Conservation (phyloP, 2,329 filamentous ascomycete genomes). For the Talaromyces verruculosus region DNA sequence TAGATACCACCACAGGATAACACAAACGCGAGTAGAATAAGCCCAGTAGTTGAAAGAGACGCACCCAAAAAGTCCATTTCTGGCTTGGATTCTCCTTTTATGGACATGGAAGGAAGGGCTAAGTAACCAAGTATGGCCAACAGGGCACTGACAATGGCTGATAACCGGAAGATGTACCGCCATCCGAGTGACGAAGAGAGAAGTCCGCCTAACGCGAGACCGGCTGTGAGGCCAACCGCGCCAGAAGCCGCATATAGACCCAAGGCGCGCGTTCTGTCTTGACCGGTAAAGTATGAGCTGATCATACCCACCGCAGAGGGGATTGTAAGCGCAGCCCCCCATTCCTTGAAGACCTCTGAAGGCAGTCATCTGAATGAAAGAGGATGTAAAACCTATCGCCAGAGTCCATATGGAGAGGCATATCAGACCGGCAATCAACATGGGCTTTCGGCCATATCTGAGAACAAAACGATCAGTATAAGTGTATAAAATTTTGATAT, state of each 20-base stretch:
- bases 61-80: not conserved
- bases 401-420: conserved; percentile 38
- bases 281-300: not conserved
- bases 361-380: conserved; percentile 41
- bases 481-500: not conserved
- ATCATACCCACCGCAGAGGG: not conserved
- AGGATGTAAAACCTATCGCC: conserved; percentile 42
- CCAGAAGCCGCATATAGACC: not conserved
- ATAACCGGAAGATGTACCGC: not conserved
- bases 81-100: not conserved
- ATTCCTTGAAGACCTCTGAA: conserved; percentile 50
- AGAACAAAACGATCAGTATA: not conserved
- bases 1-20: not conserved
- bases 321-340: conserved; percentile 49
- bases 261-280: not conserved
- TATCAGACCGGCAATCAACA: not conserved
- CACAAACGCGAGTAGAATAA: not conserved
- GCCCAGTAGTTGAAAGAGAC: not conserved
- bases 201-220: not conserved
- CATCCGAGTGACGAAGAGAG: not conserved
- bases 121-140: not conserved
- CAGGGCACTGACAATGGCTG: not conserved
- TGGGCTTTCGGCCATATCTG: not conserved
- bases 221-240: not conserved
- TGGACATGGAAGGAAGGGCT: not conserved